Base-by-base conservation (phyloP, 768 basidiomycete species). In the Cyclocybe aegerita region DNA sequence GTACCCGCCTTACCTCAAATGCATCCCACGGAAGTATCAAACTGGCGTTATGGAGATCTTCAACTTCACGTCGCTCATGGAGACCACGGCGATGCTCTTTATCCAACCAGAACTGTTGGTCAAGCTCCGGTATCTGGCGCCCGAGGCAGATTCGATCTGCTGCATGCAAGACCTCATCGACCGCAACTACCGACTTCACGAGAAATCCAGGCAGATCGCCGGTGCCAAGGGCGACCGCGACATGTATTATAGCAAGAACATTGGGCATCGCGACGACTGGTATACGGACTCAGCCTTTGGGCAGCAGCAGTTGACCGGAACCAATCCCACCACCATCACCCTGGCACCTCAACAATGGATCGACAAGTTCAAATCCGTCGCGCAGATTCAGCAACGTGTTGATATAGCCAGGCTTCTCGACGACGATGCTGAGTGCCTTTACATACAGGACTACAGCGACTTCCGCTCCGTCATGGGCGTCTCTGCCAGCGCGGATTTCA, bases 211-310 rank as follows among this genome's bases (percentile, higher is more conserved):
- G 52, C 49, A 23, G 37, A 44, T 15, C 34, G 48, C 29, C 34
- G 33, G 29, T 8, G 37, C 29, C 9, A 34, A 39, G 5, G 23
- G 23, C 23, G 23, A 23, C 5, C 23, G 23, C 33, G 55, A 64
- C 48, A 62, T 65, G 59, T 65, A 60, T 45, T 57, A 41, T 30
- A 43, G 44, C 42, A 52, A 49, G n/a, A 68, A 66, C 46, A 57
- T 68, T n/a, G 67, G 67, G 4, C 55, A 54, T 40, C 61, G 65
- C 30, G 30, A 48, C 12, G 67, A 68, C 47, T 68, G 67, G 67
- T 66, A 62, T 39, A 63, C 62, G 12, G 67, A 68, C 41, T 63
- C 61, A 14, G 64, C 60, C 12, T 68, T 65, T 45, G 64, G 51
- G 7, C 65, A 66, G 38, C 67, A 68, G 44, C 59, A 60, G 39